Conservation (phyloP, 176 grass and related monocot species). For the Musa troglodytarum region DNA sequence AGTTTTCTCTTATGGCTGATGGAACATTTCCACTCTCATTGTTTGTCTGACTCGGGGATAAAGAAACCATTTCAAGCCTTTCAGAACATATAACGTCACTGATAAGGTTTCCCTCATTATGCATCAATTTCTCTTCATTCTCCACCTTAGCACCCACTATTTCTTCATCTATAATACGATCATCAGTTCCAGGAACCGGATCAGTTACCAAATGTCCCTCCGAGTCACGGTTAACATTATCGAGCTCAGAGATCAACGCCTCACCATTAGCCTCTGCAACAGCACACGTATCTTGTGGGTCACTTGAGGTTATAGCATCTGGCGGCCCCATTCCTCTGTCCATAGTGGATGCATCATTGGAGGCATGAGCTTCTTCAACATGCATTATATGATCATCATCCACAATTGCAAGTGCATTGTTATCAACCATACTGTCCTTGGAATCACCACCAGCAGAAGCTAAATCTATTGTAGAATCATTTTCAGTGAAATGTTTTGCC, state of each 20-base stretch:
- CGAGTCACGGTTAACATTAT: constrained; percentile 17
- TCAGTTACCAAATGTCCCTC: constrained; percentile 8
- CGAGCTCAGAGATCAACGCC: constrained; percentile 22
- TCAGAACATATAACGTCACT: constrained; percentile 34
- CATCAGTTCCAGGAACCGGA: constrained; percentile 10
- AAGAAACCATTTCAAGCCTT: constrained; percentile 25
- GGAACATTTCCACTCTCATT: constrained; percentile 39
- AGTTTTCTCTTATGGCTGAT: constrained; percentile 74
- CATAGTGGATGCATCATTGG: background rate
- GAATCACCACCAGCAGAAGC: constrained; percentile 2
- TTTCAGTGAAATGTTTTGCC: background rate
- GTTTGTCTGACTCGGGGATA: constrained; percentile 28
- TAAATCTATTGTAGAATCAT: background rate
- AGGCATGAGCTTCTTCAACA: constrained; percentile 9
- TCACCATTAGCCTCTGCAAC: constrained; percentile 28
- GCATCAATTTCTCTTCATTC: constrained; percentile 19
- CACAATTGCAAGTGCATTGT: background rate
- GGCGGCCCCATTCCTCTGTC: constrained; percentile 1
- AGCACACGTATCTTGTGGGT: constrained; percentile 28
- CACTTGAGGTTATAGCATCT: constrained; percentile 17
- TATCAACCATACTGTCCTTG: background rate
- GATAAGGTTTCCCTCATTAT: constrained; percentile 38
- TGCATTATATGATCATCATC: constrained; percentile 6
- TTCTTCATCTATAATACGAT: constrained; percentile 7
- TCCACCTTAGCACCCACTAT: constrained; percentile 20